Conservation (phyloP, 768 basidiomycete species). For the Saitozyma sp. region DNA sequence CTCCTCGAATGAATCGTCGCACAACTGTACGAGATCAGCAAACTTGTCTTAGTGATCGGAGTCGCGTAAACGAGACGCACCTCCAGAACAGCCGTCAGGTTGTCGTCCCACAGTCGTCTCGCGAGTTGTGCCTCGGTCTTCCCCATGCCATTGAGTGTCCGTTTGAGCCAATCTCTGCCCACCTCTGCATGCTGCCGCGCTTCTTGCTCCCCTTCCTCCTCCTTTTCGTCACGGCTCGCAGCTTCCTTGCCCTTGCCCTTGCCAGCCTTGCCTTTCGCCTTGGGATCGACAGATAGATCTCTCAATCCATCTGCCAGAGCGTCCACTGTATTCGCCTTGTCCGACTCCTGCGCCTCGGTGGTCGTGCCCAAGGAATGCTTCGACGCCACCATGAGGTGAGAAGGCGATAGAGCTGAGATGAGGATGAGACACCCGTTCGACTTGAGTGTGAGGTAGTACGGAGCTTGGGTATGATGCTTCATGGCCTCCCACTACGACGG, state of each 20-base stretch:
- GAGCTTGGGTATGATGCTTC: conserved; percentile 66
- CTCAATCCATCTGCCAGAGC: conserved; percentile 4
- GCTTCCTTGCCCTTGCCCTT: conserved; percentile 9
- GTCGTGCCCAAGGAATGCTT: conserved; percentile 79
- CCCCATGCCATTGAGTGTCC: conserved; percentile 64
- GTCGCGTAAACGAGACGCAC: conserved; percentile 54
- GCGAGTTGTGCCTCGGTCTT: conserved; percentile 77
- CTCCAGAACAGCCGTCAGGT: conserved; percentile 89
- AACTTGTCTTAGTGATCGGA: neutral
- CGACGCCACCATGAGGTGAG: conserved; percentile 78
- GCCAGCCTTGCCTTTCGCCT: conserved; percentile 5
- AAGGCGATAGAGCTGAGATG: conserved; percentile 75
- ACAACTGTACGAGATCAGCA: conserved; percentile 64
- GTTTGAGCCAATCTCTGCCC: conserved; percentile 78
- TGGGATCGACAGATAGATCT: conserved; percentile 3
- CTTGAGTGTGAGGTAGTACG: conserved; percentile 85
- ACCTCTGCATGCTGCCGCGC: conserved; percentile 70
- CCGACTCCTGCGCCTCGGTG: conserved; percentile 18
- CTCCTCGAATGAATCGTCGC: conserved; percentile 95
- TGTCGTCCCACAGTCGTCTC: conserved; percentile 68
- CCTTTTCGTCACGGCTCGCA: neutral
- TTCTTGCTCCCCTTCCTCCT: conserved; percentile 14
- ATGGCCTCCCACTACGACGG: conserved; percentile 69
- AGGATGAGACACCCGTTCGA: conserved; percentile 98
- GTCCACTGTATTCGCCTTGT: neutral